A percentile compares a stretch with the other conserved stretches of the same genome.
Evolutionary conservation across 2,329 filamentous ascomycete genomes (phyloP).

Genomic region (Aureobasidium sp.): DNA sequence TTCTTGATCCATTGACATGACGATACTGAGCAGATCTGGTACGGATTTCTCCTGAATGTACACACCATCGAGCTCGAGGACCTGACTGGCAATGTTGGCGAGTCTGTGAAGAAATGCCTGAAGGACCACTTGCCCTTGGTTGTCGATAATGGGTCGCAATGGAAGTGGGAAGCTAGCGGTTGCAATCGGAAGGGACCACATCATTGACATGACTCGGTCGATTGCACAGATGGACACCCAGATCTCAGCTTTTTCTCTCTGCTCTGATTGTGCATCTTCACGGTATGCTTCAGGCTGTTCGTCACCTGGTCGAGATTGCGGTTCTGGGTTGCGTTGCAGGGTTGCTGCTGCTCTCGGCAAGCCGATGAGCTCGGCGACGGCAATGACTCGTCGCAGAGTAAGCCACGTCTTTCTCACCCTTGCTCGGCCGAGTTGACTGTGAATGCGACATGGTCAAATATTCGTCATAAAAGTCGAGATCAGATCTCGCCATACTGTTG

Average conservation of each 20-base stretch:
- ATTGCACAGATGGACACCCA: constrained; percentile 28
- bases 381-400: constrained; percentile 29
- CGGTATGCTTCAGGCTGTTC: background rate
- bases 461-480: background rate
- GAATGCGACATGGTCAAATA: background rate
- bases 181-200: constrained; percentile 29
- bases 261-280: constrained; percentile 9
- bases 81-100: constrained; percentile 19
- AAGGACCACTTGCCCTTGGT: constrained; percentile 19
- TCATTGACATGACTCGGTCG: constrained; percentile 26
- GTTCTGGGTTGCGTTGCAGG: background rate
- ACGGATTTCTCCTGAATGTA: constrained; percentile 15
- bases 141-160: constrained; percentile 14
- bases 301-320: background rate
- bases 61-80: constrained; percentile 21
- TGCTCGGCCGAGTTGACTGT: constrained; percentile 26
- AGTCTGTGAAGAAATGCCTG: constrained; percentile 22
- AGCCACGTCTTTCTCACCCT: constrained; percentile 31
- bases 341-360: constrained; percentile 21
- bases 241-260: constrained; percentile 21
- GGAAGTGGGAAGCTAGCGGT: constrained; percentile 21
- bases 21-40: constrained; percentile 18
- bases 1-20: constrained; percentile 21
- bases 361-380: constrained; percentile 32
- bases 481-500: too few species aligned